Evolutionary conservation across 257 asterid genomes (phyloP).

Genomic region (Knoxia roxburghii): DNA sequence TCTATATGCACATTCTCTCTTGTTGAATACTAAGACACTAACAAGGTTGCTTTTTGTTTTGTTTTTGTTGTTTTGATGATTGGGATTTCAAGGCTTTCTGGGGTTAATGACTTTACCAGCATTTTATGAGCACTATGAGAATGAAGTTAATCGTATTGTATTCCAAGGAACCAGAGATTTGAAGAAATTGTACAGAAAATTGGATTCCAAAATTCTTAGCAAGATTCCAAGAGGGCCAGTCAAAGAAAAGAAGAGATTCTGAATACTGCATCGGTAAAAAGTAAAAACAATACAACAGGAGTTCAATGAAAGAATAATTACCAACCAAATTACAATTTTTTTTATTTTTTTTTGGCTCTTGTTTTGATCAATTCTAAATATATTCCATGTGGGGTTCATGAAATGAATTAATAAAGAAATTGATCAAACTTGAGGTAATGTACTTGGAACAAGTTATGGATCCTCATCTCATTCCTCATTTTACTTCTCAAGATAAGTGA

Average conservation of each 20-base stretch:
- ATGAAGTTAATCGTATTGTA: conserved; percentile 68
- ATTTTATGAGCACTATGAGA: conserved; percentile 54
- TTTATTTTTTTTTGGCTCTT: background rate
- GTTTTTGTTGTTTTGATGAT: background rate
- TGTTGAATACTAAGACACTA: background rate
- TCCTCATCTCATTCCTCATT: too few relatives aligned
- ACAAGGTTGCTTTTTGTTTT: too few relatives aligned
- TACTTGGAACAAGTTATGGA: too few relatives aligned
- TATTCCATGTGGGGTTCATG: background rate
- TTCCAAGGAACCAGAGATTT: conserved; percentile 48
- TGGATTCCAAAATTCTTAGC: conserved; percentile 56
- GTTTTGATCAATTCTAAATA: too few relatives aligned
- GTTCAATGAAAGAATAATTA: background rate
- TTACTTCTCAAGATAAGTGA: too few relatives aligned
- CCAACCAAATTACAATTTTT: background rate
- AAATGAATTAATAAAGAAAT: background rate
- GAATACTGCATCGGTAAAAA: conserved; percentile 5
- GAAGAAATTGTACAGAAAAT: conserved; percentile 50
- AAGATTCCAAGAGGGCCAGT: conserved; percentile 90
- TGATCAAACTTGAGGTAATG: too few relatives aligned
- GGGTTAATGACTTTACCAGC: conserved; percentile 59
- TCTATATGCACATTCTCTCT: too few relatives aligned
- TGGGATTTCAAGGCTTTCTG: conserved; percentile 45
- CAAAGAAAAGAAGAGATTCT: conserved; percentile 59
- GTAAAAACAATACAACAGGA: too few relatives aligned